Evolutionary conservation across 2,329 filamentous ascomycete genomes (phyloP).

Genomic region (Celoporthe dispersa): DNA sequence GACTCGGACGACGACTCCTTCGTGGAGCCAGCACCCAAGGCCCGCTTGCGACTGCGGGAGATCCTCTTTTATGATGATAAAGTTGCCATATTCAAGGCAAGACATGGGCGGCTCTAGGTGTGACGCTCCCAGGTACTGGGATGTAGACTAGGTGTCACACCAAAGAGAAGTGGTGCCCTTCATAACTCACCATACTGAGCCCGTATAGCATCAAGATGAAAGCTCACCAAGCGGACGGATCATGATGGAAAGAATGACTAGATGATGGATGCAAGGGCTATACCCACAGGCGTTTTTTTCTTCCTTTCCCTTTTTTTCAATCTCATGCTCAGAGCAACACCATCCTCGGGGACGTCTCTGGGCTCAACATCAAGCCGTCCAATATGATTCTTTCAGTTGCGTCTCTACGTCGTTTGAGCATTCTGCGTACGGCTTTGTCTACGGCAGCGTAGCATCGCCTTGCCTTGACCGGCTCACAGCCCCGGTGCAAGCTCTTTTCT

Average conservation of each 20-base stretch:
- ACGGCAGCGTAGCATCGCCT: not conserved
- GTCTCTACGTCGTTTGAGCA: not conserved
- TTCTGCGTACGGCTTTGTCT: not conserved
- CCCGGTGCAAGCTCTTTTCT: not conserved
- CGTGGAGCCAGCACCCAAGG: slow-evolving; percentile 48
- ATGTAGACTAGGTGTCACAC: not conserved
- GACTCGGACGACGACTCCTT: slow-evolving; percentile 52
- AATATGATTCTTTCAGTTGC: not conserved
- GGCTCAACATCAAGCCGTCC: not conserved
- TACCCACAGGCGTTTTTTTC: slow-evolving; percentile 9
- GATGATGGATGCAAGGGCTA: slow-evolving; percentile 16
- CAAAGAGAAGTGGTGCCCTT: not conserved
- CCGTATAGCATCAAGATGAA: not conserved
- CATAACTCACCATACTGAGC: not conserved
- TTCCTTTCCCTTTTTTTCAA: not conserved
- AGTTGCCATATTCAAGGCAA: slow-evolving; percentile 77
- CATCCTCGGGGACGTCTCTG: not conserved
- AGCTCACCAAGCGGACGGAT: not conserved
- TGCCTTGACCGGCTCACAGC: not conserved
- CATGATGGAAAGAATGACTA: slow-evolving; percentile 1
- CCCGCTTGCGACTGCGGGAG: slow-evolving; percentile 69
- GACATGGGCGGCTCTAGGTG: slow-evolving; percentile 58
- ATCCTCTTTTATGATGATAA: slow-evolving; percentile 87
- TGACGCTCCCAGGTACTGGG: not conserved
- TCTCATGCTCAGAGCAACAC: not conserved